Conservation (phyloP, 169 alveolate species). For the Eimeria sp. region DNA sequence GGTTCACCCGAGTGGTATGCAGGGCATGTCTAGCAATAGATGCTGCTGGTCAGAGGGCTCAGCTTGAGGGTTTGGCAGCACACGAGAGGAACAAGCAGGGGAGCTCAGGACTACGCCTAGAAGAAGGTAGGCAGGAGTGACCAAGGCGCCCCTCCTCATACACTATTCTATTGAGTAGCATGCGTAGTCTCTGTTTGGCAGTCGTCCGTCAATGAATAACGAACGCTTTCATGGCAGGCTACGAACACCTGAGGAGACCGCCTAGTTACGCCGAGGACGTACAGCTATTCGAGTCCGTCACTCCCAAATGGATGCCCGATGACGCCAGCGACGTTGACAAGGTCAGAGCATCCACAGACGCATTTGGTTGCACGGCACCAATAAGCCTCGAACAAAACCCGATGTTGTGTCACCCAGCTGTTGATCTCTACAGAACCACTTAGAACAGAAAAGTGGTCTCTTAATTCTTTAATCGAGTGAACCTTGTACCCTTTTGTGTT, state of each 20-base stretch:
- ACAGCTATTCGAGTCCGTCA: constrained; percentile 25
- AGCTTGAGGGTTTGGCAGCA: constrained; percentile 80
- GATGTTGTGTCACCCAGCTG: neutral
- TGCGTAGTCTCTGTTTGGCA: neutral
- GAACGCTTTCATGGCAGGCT: neutral
- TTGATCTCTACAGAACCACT: neutral
- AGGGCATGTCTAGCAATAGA: constrained; percentile 83
- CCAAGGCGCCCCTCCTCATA: neutral
- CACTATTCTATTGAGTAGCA: neutral
- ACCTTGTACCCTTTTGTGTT: neutral
- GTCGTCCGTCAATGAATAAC: neutral
- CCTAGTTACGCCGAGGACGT: constrained; percentile 60
- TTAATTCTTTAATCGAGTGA: neutral
- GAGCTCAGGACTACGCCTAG: constrained; percentile 40
- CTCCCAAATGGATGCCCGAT: constrained; percentile 75
- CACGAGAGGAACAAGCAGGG: constrained; percentile 59
- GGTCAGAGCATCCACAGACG: neutral
- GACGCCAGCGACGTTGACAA: constrained; percentile 62
- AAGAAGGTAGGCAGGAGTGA: constrained; percentile 11
- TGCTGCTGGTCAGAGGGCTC: constrained; percentile 79
- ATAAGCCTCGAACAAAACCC: no score
- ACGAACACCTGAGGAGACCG: constrained; percentile 50
- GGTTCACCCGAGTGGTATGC: neutral
- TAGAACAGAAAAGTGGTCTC: neutral
- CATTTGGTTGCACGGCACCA: neutral